Base-by-base conservation (phyloP, 2,329 filamentous ascomycete genomes). In the Dactylellina haptotyla region DNA sequence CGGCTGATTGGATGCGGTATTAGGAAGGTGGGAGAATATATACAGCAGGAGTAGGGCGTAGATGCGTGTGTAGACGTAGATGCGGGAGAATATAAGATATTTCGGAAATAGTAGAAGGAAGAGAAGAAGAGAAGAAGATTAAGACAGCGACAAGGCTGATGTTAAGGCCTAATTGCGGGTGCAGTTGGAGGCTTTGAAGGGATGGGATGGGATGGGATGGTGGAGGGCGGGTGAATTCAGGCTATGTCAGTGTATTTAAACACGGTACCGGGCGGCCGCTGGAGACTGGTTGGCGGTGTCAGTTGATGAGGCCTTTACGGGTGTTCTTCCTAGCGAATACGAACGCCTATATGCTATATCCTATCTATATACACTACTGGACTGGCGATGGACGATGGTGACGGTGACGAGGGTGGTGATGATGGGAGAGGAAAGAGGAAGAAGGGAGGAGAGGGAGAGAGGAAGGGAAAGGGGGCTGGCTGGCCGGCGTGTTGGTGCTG, bases 301-400 rank as follows among this genome's bases (percentile, higher is more conserved):
- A 4, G 16, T 23, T 23, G 43, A 12, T 67, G 63, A 67, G 63
- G 51, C 37, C 25, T 58, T 67, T 67, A 30, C 53, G 59, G 20
- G 28, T 37, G 62, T 48, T 59, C 41, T 59, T 18, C 56, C 56
- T 61, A 62, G 64, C 64, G 64, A 69, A 69, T 69, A 69, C 64
- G 64, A 69, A n/a, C n/a, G n/a, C n/a, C n/a, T n/a, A n/a, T n/a
- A n/a, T n/a, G n/a, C n/a, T n/a, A n/a, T n/a, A n/a, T n/a, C n/a
- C n/a, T n/a, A n/a, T n/a, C n/a, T n/a, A n/a, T n/a, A n/a, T n/a
- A n/a, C n/a, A n/a, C n/a, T n/a, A n/a, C n/a, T n/a, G n/a, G n/a
- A n/a, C n/a, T n/a, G n/a, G n/a, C n/a, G n/a, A n/a, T n/a, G n/a
- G n/a, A n/a, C n/a, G n/a, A n/a, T n/a, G n/a, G n/a, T n/a, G n/a